Evolutionary conservation across 2,329 filamentous ascomycete genomes (phyloP).

Genomic region (Monosporascus sp.): DNA sequence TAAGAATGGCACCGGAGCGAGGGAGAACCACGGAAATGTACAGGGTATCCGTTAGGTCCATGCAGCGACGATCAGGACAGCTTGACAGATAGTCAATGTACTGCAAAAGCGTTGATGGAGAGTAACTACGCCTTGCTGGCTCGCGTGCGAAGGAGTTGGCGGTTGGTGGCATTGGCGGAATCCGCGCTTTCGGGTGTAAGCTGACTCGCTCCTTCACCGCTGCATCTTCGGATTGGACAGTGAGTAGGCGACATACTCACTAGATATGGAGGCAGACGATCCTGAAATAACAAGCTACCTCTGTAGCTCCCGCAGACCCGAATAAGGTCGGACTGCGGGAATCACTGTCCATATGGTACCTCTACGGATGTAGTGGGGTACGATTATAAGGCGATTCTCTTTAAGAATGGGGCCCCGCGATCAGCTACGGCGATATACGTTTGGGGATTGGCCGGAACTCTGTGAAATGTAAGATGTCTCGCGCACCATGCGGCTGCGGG

Average conservation of each 20-base stretch:
- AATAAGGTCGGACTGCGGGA: too few species aligned
- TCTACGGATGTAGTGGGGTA: too few species aligned
- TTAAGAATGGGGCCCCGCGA: too few species aligned
- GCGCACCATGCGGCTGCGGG: neutral
- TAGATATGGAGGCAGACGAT: neutral
- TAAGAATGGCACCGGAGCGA: too few species aligned
- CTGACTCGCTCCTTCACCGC: neutral
- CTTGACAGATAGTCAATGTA: neutral
- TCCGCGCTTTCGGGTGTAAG: neutral
- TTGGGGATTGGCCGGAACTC: neutral
- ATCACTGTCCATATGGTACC: too few species aligned
- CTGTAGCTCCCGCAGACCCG: too few species aligned
- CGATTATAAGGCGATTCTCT: too few species aligned
- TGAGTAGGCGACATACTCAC: neutral
- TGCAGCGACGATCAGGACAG: neutral
- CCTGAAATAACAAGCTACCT: neutral
- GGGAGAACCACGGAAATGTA: too few species aligned
- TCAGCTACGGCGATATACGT: neutral
- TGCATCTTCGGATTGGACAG: neutral
- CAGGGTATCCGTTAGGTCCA: too few species aligned
- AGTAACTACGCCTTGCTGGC: neutral
- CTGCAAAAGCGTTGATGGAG: neutral
- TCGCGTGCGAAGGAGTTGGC: neutral
- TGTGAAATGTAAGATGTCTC: neutral
- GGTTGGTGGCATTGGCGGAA: neutral